phyloP scores from a whole-genome alignment of 1,284 basidiomycete species.

The Sporisorium reilianum region DNA sequence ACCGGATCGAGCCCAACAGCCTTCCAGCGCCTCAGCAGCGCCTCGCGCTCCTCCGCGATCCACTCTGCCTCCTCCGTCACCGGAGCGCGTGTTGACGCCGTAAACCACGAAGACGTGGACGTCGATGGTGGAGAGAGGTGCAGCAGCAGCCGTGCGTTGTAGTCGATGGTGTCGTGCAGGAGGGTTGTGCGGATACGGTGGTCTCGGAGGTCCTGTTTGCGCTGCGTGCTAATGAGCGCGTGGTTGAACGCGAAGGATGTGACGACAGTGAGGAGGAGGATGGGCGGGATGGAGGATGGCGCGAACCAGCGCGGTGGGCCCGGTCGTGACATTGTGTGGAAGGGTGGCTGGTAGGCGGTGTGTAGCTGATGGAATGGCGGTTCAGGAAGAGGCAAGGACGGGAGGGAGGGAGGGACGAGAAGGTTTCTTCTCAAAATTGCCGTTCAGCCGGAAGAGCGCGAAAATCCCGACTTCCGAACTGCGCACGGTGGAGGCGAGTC shows the following conservation, averaged over 20 bases:
- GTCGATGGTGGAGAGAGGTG: constrained; percentile 21
- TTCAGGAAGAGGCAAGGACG: background rate
- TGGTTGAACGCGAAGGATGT: constrained; percentile 53
- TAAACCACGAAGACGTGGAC: background rate
- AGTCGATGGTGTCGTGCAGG: constrained; percentile 29
- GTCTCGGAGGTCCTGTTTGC: constrained; percentile 15
- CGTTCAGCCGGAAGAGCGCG: background rate
- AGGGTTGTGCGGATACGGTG: constrained; percentile 26
- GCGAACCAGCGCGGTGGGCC: constrained; percentile 26
- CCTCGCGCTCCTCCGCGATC: constrained; percentile 10
- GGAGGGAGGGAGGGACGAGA: background rate
- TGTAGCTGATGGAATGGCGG: no score
- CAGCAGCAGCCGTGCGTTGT: constrained; percentile 16
- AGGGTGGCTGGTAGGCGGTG: no score
- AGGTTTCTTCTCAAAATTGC: background rate
- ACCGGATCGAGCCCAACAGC: constrained; percentile 20
- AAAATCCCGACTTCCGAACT: constrained; percentile 12
- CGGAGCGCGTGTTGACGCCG: background rate
- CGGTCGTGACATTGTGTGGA: background rate
- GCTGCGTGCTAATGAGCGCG: constrained; percentile 35
- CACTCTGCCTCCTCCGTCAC: constrained; percentile 9
- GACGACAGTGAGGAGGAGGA: constrained; percentile 39
- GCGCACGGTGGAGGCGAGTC: background rate
- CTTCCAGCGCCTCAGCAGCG: constrained; percentile 18
- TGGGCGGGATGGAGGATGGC: constrained; percentile 28